A percentile compares a stretch with the other conserved stretches of the same genome.
phyloP scores from a whole-genome alignment of 208 protist species.

The Leishmania arabica region DNA sequence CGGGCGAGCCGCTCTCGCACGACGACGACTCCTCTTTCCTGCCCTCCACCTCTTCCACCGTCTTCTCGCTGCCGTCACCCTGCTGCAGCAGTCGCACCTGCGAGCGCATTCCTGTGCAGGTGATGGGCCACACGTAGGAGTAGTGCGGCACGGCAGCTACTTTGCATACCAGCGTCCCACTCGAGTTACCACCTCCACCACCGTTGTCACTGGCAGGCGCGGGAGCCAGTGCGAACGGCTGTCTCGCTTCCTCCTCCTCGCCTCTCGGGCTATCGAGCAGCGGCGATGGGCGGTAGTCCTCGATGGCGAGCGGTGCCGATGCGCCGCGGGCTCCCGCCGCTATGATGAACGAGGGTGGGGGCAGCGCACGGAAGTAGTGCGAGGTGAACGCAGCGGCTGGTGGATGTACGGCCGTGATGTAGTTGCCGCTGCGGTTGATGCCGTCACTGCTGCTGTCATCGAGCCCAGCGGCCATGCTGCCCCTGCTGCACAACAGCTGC shows the following conservation, averaged over 20 bases:
- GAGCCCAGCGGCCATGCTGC: not conserved
- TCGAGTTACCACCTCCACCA: not conserved
- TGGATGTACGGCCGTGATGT: not conserved
- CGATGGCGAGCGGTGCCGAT: conserved; percentile 47
- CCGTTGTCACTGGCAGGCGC: not conserved
- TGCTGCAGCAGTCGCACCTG: conserved; percentile 10
- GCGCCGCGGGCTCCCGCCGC: conserved; percentile 7
- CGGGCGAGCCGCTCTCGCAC: conserved; percentile 13
- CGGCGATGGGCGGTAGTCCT: conserved; percentile 23
- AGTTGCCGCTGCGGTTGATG: conserved; percentile 3
- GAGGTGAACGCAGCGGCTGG: conserved; percentile 34
- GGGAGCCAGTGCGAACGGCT: not conserved
- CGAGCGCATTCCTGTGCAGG: conserved; percentile 1
- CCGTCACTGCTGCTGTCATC: not conserved
- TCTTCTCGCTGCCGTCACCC: not conserved
- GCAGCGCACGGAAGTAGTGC: conserved; percentile 72
- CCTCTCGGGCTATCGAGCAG: not conserved
- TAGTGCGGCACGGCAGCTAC: not conserved
- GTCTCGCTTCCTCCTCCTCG: conserved; percentile 1
- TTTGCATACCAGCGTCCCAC: not conserved
- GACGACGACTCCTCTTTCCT: conserved; percentile 8
- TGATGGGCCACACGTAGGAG: conserved; percentile 12
- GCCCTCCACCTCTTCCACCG: not conserved
- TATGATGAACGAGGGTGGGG: conserved; percentile 22
- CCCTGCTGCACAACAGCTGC: conserved; percentile 3